Conservation (phyloP, 177 flowering plant species). For the Vitis hybrid region DNA sequence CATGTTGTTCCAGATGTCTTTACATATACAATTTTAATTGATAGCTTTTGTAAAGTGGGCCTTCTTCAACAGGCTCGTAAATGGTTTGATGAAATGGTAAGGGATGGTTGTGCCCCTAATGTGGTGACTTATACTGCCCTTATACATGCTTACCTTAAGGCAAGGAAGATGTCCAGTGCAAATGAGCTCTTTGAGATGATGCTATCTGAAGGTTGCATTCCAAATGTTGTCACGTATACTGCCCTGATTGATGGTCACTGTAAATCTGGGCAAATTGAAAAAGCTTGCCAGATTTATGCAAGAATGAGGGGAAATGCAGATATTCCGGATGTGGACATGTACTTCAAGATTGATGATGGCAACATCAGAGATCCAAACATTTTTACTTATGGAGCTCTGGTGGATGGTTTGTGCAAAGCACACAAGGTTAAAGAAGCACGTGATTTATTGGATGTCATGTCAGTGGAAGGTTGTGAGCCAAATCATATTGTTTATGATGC, state of each 20-base stretch:
- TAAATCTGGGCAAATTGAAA: conserved; percentile 70
- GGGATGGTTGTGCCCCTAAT: conserved; percentile 75
- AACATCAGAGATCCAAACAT: conserved; percentile 59
- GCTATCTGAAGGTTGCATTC: conserved; percentile 65
- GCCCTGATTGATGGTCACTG: conserved; percentile 89
- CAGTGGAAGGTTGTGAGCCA: conserved; percentile 63
- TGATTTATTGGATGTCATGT: conserved; percentile 70
- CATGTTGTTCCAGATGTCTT: conserved; percentile 73
- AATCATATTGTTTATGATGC: conserved; percentile 84
- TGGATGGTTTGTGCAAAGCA: conserved; percentile 89
- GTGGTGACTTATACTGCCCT: conserved; percentile 91
- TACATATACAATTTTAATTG: conserved; percentile 76
- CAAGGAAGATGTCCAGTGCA: conserved; percentile 53
- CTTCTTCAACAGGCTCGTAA: conserved; percentile 75
- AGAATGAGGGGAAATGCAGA: conserved; percentile 52
- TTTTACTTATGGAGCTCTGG: conserved; percentile 84
- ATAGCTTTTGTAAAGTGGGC: conserved; percentile 84
- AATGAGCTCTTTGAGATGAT: conserved; percentile 72
- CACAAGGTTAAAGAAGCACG: conserved; percentile 73
- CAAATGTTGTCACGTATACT: conserved; percentile 76
- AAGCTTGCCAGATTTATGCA: conserved; percentile 73
- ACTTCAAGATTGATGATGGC: conserved; percentile 40
- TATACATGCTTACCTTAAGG: conserved; percentile 88
- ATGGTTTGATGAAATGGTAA: conserved; percentile 77
- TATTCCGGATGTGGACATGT: conserved; percentile 49